A percentile compares a stretch with the other conserved stretches of the same genome.
Conservation (phyloP, 306 rosid species). For the Macrotyloma uniflorum region DNA sequence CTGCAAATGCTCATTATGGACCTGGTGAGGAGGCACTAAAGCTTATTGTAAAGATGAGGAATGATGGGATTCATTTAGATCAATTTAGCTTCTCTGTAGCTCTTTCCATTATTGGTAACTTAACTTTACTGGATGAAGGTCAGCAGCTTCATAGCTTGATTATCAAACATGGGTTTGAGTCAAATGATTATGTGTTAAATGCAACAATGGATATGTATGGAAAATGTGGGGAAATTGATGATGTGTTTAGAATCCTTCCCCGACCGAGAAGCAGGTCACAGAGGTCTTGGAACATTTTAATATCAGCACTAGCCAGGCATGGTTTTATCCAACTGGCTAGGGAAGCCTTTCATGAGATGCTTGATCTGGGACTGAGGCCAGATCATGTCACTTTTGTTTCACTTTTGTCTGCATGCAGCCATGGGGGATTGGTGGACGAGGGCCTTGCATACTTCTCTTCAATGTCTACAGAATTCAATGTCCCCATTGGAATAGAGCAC, state of each 20-base stretch:
- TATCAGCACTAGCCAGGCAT: conserved; percentile 84
- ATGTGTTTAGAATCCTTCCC: conserved; percentile 69
- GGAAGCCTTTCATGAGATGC: conserved; percentile 80
- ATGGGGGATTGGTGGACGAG: conserved; percentile 87
- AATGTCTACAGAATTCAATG: conserved; percentile 65
- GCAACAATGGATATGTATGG: conserved; percentile 96
- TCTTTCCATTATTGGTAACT: conserved; percentile 71
- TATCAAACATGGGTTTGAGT: conserved; percentile 74
- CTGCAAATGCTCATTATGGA: conserved; percentile 79
- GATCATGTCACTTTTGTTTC: conserved; percentile 92
- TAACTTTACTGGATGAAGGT: conserved; percentile 89
- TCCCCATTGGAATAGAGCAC: conserved; percentile 75
- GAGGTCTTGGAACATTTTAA: conserved; percentile 87
- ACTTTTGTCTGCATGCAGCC: conserved; percentile 90
- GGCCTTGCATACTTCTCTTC: conserved; percentile 76
- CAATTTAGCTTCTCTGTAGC: conserved; percentile 81
- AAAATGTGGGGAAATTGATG: conserved; percentile 87
- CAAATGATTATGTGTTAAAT: conserved; percentile 68
- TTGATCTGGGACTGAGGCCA: conserved; percentile 65
- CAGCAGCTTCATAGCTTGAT: conserved; percentile 79
- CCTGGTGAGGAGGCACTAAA: conserved; percentile 81
- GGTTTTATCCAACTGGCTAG: conserved; percentile 70
- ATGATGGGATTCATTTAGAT: conserved; percentile 62
- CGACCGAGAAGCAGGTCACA: conserved; percentile 56
- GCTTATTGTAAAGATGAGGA: conserved; percentile 64